Evolutionary conservation across 257 asterid genomes (phyloP), one percentile per base, ranked within the genome.

Genomic region (Misopates orontium): DNA sequence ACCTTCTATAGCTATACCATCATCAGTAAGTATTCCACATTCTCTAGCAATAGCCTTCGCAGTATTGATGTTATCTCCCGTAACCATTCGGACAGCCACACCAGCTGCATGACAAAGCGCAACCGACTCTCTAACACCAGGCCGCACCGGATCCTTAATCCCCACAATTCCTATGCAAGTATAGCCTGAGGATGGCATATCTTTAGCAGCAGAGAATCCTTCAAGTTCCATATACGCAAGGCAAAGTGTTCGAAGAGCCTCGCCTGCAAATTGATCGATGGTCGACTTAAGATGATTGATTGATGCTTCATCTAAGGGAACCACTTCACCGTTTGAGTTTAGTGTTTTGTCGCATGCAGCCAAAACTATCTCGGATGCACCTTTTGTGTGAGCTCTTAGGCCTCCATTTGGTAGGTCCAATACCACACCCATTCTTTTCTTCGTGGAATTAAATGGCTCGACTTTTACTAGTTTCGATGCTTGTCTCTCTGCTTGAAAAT

Each of bases 21-120:
- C 97, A 36, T 92, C 91, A 11, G 98, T 89, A 54, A 92, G 86
- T 72, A 92, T 92, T 58, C 98, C 97, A 74, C 98, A 92, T 83
- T 92, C 98, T 69, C 84, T 81, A 61, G 98, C 98, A 62, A 91
- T 91, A 40, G 98, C 96, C 67, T 77, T 89, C 8, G 98, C 98
- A 19, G 98, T 91, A 60, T 89, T 89, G 49, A 92, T 87, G 65
- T 92, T 89, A 56, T 92, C 98, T 68, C 98, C 98, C 1, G 98
- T 92, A 1, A 92, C 98, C 98, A 92, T 92, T 47, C 98, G 77
- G 16, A 92, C 98, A 36, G 84, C 81, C 4, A 92, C 83, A 25
- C 98, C 98, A 59, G 98, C 98, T 10, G 87, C 76, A 31, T 84
- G 93, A 60, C 98, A 92, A n/a, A 87, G 89, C 0, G 94, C 96